Conservation (phyloP, 108 stramenopile species). For the Fragilariopsis cylindrus region DNA sequence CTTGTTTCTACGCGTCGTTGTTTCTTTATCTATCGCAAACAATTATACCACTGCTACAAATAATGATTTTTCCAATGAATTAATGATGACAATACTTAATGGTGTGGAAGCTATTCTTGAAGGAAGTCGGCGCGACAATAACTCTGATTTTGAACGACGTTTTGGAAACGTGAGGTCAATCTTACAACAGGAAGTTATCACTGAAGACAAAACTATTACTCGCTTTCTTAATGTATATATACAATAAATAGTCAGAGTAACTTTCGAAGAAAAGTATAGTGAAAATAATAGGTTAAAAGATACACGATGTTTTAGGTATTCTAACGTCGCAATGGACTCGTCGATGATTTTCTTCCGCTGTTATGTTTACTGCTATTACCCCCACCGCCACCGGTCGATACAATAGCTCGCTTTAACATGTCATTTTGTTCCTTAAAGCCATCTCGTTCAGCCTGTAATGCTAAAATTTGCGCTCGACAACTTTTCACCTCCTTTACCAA, state of each 20-base stretch:
- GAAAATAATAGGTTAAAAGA: background rate
- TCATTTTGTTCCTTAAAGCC: constrained; percentile 74
- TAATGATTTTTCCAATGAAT: background rate
- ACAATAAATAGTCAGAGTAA: background rate
- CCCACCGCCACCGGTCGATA: background rate
- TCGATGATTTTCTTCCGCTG: background rate
- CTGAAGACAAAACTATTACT: background rate
- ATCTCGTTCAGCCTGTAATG: constrained; percentile 79
- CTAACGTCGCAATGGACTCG: background rate
- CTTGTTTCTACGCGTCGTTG: constrained; percentile 8
- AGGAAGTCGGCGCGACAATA: constrained; percentile 1
- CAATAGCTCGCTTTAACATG: constrained; percentile 55
- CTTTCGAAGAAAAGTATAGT: background rate
- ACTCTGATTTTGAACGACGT: background rate
- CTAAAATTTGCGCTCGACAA: constrained; percentile 69
- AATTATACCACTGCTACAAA: background rate
- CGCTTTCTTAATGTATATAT: background rate
- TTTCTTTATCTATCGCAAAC: background rate
- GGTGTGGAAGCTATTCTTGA: constrained; percentile 19
- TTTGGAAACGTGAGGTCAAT: background rate
- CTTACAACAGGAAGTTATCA: background rate
- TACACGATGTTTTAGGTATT: background rate
- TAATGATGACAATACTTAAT: background rate
- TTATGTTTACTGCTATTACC: background rate
- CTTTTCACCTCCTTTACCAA: constrained; percentile 87